Evolutionary conservation across 2,329 filamentous ascomycete genomes (phyloP), one percentile per base, ranked within the genome.

Genomic region (Calonectria multiphialidica): DNA sequence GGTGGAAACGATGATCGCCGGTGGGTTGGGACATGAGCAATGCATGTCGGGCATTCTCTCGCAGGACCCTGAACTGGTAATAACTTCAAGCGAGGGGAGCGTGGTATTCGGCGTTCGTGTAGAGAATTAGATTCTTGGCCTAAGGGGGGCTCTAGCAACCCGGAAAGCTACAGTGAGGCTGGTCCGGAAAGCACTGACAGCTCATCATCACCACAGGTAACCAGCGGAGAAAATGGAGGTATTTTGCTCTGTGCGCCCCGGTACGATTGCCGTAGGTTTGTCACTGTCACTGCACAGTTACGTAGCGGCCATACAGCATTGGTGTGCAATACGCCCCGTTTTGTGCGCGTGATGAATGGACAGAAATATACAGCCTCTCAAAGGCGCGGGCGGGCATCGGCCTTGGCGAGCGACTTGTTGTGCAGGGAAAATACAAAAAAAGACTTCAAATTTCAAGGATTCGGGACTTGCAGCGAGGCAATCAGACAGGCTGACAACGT

Each of bases 1-100:
- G 61, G 68, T 44, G 73, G 69, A 76, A 79, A 76, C 71, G 65
- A 70, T 72, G 77, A 78, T 78, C 75, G 68, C 69, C 75, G 61
- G 67, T 67, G 68, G 71, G 61, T 68, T 76, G 61, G 76, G 68
- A 71, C 75, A 62, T 70, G 42, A 67, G 63, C 35, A 61, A 67
- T 66, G 50, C 64, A 50, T 49, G 66, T 72, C 69, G 67, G 69
- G 49, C 66, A 57, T 73, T 65, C 73, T 65, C 73, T 62, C 40
- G 16, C n/a, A 37, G 25, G 70, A 64, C 66, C 53, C 61, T 64
- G 70, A 72, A 63, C 55, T 44, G 45, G 33, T 40, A 61, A 74
- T 66, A 65, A 57, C 57, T 68, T 75, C 44, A 64, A 45, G 40
- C 33, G 53, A 57, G 59, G 37, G 65, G 70, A 59, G 50, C 57